Conservation (phyloP, 768 basidiomycete species). For the Multifurca ochricompacta region DNA sequence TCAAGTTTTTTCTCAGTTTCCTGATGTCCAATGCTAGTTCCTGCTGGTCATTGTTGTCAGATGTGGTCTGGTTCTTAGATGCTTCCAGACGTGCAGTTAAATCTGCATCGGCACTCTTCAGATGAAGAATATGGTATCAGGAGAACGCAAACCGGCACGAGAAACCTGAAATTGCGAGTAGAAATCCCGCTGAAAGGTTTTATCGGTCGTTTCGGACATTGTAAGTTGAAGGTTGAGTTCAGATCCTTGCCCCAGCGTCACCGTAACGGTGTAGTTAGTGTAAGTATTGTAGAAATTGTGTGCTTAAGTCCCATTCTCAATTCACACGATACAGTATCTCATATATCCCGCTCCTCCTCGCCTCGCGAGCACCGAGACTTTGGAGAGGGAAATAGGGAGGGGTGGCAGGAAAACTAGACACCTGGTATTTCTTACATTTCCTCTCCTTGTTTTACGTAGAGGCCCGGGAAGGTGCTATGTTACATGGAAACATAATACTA, state of each 20-base stretch:
- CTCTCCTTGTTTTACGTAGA: neutral
- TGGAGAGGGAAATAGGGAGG: no score
- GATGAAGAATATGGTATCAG: neutral
- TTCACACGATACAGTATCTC: neutral
- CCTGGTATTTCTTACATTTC: neutral
- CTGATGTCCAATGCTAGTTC: conserved; percentile 30
- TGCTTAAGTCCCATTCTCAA: neutral
- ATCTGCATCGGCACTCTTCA: conserved; percentile 30
- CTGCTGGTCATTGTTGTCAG: conserved; percentile 15
- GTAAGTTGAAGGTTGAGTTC: conserved; percentile 21
- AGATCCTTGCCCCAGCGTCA: no score
- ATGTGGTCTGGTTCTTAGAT: conserved; percentile 29
- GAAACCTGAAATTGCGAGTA: conserved; percentile 42
- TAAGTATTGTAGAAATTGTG: neutral
- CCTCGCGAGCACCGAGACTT: no score
- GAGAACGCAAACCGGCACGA: conserved; percentile 40
- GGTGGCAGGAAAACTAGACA: no score
- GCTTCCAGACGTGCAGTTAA: conserved; percentile 40
- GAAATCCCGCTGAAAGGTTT: conserved; percentile 45
- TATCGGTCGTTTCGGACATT: conserved; percentile 25
- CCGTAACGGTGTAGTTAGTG: neutral
- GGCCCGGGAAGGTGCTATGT: neutral
- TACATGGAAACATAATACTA: conserved; percentile 7
- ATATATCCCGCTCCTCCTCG: no score
- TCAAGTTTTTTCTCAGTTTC: conserved; percentile 52